Evolutionary conservation across 2,329 filamentous ascomycete genomes (phyloP).

Genomic region (Phialocephala subalpina): DNA sequence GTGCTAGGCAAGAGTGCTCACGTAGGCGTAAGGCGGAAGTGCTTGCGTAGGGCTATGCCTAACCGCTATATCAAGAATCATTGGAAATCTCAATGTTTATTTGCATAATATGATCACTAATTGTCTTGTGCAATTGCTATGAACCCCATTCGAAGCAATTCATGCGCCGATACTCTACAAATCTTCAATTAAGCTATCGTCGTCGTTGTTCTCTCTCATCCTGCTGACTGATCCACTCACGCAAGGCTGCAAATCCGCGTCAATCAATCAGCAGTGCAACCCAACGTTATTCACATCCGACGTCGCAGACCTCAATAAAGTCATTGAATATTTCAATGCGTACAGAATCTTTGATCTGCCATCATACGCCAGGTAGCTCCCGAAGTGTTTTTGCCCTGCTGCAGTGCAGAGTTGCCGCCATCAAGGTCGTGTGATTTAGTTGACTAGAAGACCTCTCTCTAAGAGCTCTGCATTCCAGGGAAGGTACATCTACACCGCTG

Average conservation of each 20-base stretch:
- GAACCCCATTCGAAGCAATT: neutral
- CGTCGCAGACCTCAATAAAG: constrained; percentile 18
- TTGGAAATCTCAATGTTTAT: neutral
- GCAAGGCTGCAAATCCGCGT: constrained; percentile 24
- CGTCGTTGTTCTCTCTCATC: neutral
- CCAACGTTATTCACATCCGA: constrained; percentile 16
- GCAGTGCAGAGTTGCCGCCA: constrained; percentile 21
- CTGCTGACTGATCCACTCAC: neutral
- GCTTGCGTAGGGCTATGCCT: constrained; percentile 20
- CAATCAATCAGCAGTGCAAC: constrained; percentile 18
- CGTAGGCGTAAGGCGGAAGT: constrained; percentile 10
- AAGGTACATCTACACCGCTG: constrained; percentile 22
- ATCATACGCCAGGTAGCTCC: constrained; percentile 13
- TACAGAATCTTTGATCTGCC: constrained; percentile 4
- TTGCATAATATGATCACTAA: neutral
- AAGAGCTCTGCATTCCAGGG: constrained; percentile 22
- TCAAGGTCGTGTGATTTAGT: constrained; percentile 27
- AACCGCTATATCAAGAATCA: neutral
- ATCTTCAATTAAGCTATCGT: neutral
- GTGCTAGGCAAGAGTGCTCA: constrained; percentile 21
- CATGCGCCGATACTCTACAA: neutral
- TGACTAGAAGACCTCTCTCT: constrained; percentile 21
- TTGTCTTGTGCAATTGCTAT: neutral
- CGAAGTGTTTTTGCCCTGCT: constrained; percentile 19
- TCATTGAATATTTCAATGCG: constrained; percentile 17